A percentile compares a stretch with the other conserved stretches of the same genome.
Evolutionary conservation across 2,329 filamentous ascomycete genomes (phyloP).

Genomic region (Daldinia sp.): DNA sequence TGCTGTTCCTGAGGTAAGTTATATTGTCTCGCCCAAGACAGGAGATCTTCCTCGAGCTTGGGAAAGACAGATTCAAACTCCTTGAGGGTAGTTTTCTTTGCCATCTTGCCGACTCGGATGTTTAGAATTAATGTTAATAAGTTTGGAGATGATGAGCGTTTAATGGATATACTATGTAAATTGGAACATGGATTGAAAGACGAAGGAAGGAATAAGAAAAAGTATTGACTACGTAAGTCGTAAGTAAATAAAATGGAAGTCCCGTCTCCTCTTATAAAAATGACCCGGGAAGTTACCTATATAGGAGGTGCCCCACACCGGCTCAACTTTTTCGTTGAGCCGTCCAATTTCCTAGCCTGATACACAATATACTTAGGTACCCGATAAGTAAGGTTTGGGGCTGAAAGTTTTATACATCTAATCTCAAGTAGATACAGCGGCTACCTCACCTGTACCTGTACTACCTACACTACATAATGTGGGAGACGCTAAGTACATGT

Average conservation of each 20-base stretch:
- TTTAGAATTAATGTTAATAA: not conserved
- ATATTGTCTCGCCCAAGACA: slow-evolving; percentile 82
- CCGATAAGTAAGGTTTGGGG: not conserved
- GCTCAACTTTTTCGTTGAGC: slow-evolving; percentile 11
- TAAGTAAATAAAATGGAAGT: no score
- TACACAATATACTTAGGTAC: not conserved
- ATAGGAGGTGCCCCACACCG: slow-evolving; percentile 14
- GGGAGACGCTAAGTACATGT: no score
- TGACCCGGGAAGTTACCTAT: not conserved
- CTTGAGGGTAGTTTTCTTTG: slow-evolving; percentile 79
- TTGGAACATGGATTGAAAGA: not conserved
- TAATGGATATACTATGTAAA: not conserved
- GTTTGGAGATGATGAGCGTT: not conserved
- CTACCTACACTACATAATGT: no score
- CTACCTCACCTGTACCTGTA: not conserved
- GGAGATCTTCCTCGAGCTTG: slow-evolving; percentile 83
- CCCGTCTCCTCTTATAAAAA: not conserved
- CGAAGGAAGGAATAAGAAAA: not conserved
- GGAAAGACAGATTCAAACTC: slow-evolving; percentile 94
- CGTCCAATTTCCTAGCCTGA: not conserved
- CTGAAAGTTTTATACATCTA: not conserved
- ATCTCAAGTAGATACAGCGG: not conserved
- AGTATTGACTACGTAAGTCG: no score
- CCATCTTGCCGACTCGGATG: slow-evolving; percentile 59
- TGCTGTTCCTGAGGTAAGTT: slow-evolving; percentile 84